A percentile compares a stretch with the other conserved stretches of the same genome.
These are phyloP conservation scores for Ophiostoma ips DNA, from an alignment of 2,329 filamentous ascomycete genomes.

Conservation along the genomic window DNA sequence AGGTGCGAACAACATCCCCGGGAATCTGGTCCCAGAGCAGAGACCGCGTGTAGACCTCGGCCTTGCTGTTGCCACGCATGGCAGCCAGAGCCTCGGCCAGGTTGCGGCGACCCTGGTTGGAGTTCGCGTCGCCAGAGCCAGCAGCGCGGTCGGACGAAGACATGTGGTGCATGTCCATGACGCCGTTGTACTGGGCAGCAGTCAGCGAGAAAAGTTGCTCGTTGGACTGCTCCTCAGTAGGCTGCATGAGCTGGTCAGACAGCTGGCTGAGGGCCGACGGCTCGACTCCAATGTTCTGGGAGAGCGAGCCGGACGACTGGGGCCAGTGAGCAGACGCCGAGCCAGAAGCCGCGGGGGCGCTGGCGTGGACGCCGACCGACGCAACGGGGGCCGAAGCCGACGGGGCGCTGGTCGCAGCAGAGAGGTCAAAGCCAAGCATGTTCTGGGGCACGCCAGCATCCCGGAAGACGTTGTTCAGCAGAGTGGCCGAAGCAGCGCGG, in stretches of 20 bases:
- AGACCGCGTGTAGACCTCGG: conserved; percentile 85
- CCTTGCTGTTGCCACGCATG: conserved; percentile 62
- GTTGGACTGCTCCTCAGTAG: conserved; percentile 71
- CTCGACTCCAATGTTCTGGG: conserved; percentile 21
- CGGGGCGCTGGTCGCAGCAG: not conserved
- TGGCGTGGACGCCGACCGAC: conserved; percentile 1
- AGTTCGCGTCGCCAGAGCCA: conserved; percentile 39
- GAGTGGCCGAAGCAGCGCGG: conserved; percentile 60
- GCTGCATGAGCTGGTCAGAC: conserved; percentile 54
- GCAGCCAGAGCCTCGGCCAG: conserved; percentile 67
- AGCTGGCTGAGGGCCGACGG: conserved; percentile 52
- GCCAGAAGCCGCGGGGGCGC: not conserved
- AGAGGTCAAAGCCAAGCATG: conserved; percentile 7
- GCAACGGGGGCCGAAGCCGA: not conserved
- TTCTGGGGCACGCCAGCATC: conserved; percentile 50
- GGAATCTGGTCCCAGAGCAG: conserved; percentile 92
- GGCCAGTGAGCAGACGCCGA: not conserved
- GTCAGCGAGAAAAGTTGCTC: conserved; percentile 82
- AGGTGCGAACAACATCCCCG: conserved; percentile 78
- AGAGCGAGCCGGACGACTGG: conserved; percentile 20
- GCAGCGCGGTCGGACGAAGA: conserved; percentile 15
- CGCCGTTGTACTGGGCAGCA: conserved; percentile 73
- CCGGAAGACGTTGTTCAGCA: conserved; percentile 71
- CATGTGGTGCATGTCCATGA: conserved; percentile 39
- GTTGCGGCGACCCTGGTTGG: conserved; percentile 54